These are phyloP conservation scores for Collybia sp. DNA, from an alignment of 768 basidiomycete species.

Conservation along the genomic window DNA sequence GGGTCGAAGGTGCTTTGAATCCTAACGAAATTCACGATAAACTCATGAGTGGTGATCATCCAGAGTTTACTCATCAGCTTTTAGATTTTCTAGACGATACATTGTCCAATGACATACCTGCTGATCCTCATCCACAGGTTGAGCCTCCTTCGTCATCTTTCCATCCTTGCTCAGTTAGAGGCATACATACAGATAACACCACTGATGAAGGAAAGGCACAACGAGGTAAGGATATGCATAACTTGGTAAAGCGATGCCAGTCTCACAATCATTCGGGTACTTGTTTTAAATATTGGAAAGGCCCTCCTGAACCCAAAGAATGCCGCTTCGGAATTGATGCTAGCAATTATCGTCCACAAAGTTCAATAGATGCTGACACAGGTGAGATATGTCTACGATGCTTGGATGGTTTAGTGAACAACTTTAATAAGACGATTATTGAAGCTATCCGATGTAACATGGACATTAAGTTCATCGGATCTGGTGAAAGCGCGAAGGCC, in stretches of 20 bases:
- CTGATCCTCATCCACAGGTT: constrained; percentile 3
- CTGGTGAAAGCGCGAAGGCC: constrained; percentile 35
- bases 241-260: constrained; percentile 22
- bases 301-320: constrained; percentile 11
- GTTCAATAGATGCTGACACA: constrained; percentile 20
- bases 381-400: constrained; percentile 25
- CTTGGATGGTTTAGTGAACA: constrained; percentile 36
- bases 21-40: constrained; percentile 18
- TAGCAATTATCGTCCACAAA: constrained; percentile 6
- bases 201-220: neutral
- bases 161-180: constrained; percentile 16
- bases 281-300: constrained; percentile 33
- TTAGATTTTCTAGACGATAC: constrained; percentile 22
- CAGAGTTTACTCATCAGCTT: constrained; percentile 11
- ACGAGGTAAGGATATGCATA: constrained; percentile 21
- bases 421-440: constrained; percentile 36
- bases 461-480: constrained; percentile 42
- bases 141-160: constrained; percentile 2
- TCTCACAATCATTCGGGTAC: constrained; percentile 24
- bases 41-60: constrained; percentile 6
- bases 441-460: constrained; percentile 35
- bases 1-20: constrained; percentile 26
- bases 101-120: constrained; percentile 19
- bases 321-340: constrained; percentile 27
- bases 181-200: neutral